Conservation (phyloP, 139 green algal species). For the Chlamydomonas schloesseri region DNA sequence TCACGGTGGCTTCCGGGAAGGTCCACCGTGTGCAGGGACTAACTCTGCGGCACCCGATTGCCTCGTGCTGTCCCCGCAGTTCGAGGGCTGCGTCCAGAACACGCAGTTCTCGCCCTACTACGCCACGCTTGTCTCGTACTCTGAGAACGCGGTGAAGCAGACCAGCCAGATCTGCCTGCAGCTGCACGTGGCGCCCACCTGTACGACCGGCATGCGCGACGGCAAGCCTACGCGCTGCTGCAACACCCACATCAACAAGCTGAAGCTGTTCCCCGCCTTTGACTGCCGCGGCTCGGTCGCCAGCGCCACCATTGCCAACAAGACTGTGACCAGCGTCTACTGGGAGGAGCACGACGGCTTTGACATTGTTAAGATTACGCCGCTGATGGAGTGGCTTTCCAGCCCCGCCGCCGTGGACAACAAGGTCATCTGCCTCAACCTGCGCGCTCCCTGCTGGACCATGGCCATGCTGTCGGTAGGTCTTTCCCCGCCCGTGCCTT, state of each 20-base stretch:
- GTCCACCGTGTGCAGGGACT: no score
- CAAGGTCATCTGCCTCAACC: neutral
- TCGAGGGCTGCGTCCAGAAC: neutral
- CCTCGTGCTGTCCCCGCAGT: neutral
- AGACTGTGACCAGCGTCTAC: neutral
- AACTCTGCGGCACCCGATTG: no score
- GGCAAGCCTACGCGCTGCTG: neutral
- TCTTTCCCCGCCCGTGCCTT: no score
- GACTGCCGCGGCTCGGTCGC: neutral
- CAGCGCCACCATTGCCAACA: neutral
- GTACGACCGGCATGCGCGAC: neutral
- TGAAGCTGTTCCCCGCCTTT: neutral
- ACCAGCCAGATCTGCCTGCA: neutral
- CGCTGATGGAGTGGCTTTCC: neutral
- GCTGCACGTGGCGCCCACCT: neutral
- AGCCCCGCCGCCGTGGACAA: neutral
- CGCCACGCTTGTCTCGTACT: neutral
- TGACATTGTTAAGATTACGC: neutral
- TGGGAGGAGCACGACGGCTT: neutral
- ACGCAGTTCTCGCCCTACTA: neutral
- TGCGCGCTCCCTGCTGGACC: neutral
- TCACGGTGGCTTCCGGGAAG: no score
- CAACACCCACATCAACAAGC: neutral
- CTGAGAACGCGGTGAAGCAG: neutral
- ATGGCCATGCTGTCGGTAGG: neutral